phyloP scores from a whole-genome alignment of 805 yeast species.

The Starmerella vaccinii region DNA sequence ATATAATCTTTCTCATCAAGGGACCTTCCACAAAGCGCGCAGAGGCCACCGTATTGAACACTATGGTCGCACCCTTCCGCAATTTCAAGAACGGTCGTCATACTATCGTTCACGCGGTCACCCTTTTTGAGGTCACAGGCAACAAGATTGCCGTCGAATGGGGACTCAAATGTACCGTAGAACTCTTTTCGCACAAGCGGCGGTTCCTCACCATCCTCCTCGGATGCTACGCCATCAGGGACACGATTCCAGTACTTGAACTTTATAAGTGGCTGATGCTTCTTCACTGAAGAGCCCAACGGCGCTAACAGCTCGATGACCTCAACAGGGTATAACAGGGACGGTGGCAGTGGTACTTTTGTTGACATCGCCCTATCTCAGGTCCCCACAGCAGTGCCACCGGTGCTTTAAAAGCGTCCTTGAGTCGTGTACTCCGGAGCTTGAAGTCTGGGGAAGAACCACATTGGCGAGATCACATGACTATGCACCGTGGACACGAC shows the following conservation, averaged over 20 bases:
- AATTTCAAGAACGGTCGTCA: constrained; percentile 46
- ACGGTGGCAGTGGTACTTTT: constrained; percentile 40
- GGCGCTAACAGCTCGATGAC: constrained; percentile 41
- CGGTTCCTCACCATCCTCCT: constrained; percentile 29
- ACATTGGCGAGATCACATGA: constrained; percentile 1
- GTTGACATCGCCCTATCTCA: constrained; percentile 14
- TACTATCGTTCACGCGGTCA: constrained; percentile 44
- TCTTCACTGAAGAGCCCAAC: constrained; percentile 39
- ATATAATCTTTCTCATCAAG: constrained; percentile 66
- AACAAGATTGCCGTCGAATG: constrained; percentile 60
- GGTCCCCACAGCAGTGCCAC: neutral
- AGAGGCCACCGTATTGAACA: constrained; percentile 87
- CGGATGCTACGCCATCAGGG: constrained; percentile 31
- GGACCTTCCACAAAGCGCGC: constrained; percentile 83
- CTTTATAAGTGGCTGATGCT: constrained; percentile 46
- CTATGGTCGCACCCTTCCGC: constrained; percentile 83
- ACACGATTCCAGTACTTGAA: constrained; percentile 57
- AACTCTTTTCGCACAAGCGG: constrained; percentile 32
- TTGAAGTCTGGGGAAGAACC: constrained; percentile 6
- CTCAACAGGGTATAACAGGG: constrained; percentile 59
- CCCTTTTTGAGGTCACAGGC: constrained; percentile 44
- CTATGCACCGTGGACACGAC: too few relatives aligned
- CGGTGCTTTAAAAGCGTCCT: neutral
- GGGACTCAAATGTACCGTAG: constrained; percentile 57
- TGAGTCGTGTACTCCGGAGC: neutral